Conservation (phyloP, 2,329 filamentous ascomycete species). For the Xylaria sp. region DNA sequence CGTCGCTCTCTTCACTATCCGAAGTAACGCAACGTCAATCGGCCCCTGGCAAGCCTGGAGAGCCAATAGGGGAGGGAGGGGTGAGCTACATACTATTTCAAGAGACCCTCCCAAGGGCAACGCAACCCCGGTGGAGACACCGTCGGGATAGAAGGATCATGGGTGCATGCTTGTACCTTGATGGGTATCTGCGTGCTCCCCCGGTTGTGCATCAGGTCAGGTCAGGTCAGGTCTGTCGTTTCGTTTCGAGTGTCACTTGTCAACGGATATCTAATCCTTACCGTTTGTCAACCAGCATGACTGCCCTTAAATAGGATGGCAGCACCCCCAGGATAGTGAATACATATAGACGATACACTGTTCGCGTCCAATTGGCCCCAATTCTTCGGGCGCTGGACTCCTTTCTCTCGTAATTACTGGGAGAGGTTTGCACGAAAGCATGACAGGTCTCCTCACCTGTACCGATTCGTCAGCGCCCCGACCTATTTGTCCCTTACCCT, state of each 20-base stretch:
- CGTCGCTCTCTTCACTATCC: neutral
- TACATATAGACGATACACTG: constrained; percentile 6
- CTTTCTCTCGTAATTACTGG: neutral
- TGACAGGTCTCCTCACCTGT: constrained; percentile 14
- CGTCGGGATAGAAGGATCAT: constrained; percentile 17
- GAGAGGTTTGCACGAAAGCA: constrained; percentile 19
- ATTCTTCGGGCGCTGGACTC: constrained; percentile 12
- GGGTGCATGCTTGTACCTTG: constrained; percentile 16
- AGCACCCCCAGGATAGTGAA: constrained; percentile 8
- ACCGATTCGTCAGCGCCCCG: constrained; percentile 16
- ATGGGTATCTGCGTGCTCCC: constrained; percentile 12
- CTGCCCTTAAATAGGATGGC: constrained; percentile 17
- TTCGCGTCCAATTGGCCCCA: constrained; percentile 7
- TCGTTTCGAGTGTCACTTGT: constrained; percentile 4
- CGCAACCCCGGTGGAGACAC: constrained; percentile 12
- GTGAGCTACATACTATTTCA: constrained; percentile 2
- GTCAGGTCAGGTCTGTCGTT: constrained; percentile 5
- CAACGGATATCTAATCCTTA: constrained; percentile 14
- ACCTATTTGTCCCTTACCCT: neutral
- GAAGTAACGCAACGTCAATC: neutral
- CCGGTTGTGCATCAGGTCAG: constrained; percentile 17
- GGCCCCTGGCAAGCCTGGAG: neutral
- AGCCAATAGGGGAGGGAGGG: neutral
- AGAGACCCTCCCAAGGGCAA: constrained; percentile 13
- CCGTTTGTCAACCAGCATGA: constrained; percentile 10